Evolutionary conservation across 768 basidiomycete genomes (phyloP), one percentile per base, ranked within the genome.

Genomic region (Cantharellus cinnabarinus): DNA sequence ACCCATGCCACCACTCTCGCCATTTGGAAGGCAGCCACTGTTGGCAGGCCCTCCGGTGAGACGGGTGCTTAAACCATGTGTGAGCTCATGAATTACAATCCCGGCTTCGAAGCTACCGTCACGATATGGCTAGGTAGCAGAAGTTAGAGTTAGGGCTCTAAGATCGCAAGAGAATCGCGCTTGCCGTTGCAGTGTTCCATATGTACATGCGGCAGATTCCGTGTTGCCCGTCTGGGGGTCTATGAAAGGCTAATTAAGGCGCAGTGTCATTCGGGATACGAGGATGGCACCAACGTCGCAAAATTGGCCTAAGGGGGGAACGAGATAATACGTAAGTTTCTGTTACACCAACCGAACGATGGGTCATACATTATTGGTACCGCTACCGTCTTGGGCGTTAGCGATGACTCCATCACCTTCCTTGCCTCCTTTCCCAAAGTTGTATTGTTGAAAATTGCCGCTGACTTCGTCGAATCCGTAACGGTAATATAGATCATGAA

Each of bases 371-470:
- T 70, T 72, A 67, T 73, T 91, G 72, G 79, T 91, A 1, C 90
- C 93, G 10, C 80, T 83, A 48, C 94, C 94, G 64, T 97, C 94
- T 70, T 97, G 90, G 1, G 94, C 94, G 66, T 94, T 94, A 58
- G 86, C 80, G 61, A 95, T 89, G 60, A 99, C 87, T 39, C 81
- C 90, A 63, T 99, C 91, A 62, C 79, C 79, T 66, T 89, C 90
- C 58, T 71, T 70, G 34, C 94, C 94, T 38, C 93, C 94, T 44
- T 82, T 80, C 0, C 82, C 90, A 65, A 93, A 94, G 79, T 98
- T 98, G 77, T 87, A 78, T 66, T 91, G 89, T 70, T 99, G 94
- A 83, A 98, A 99, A 77, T 99, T 97, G 10, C 91, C 93, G 1
- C 85, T 72, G 4, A 75, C 20, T 29, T 29, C 93, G 66, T 86